These are phyloP conservation scores for Cladorrhinum sp. DNA, from an alignment of 2,329 filamentous ascomycete genomes.

Conservation along the genomic window DNA sequence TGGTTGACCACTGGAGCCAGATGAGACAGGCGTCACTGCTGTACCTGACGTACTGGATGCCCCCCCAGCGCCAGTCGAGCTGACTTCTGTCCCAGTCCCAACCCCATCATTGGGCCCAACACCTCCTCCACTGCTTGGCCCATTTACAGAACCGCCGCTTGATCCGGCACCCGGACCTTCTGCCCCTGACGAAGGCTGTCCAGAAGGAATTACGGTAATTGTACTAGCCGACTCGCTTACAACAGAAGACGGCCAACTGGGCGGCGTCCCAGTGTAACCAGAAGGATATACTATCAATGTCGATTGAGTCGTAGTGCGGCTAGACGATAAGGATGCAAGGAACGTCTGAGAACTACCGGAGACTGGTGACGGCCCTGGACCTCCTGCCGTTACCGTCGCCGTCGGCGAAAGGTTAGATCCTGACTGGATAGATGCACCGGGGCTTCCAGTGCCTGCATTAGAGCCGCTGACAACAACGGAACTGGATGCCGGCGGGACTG, in stretches of 20 bases:
- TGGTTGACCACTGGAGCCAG: not conserved
- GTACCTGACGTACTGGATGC: not conserved
- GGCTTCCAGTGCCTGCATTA: not conserved
- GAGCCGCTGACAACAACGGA: not conserved
- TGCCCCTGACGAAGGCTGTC: not conserved
- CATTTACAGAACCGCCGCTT: not conserved
- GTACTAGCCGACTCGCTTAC: not conserved
- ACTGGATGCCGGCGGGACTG: not conserved
- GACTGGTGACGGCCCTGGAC: not conserved
- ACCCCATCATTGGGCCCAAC: not conserved
- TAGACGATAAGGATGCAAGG: too few species aligned
- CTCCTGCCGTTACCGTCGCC: not conserved
- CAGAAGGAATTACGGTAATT: not conserved
- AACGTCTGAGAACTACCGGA: not conserved
- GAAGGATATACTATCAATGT: not conserved
- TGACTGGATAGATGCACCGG: not conserved
- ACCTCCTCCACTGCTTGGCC: not conserved
- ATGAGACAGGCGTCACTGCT: not conserved
- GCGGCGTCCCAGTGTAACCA: not conserved
- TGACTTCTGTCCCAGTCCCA: not conserved
- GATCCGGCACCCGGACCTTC: not conserved
- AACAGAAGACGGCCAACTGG: not conserved
- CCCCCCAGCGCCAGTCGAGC: constrained; percentile 3
- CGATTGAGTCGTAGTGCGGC: not conserved
- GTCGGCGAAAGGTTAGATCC: not conserved